Evolutionary conservation across 768 basidiomycete genomes (phyloP).

Genomic region (Galerina marginata): DNA sequence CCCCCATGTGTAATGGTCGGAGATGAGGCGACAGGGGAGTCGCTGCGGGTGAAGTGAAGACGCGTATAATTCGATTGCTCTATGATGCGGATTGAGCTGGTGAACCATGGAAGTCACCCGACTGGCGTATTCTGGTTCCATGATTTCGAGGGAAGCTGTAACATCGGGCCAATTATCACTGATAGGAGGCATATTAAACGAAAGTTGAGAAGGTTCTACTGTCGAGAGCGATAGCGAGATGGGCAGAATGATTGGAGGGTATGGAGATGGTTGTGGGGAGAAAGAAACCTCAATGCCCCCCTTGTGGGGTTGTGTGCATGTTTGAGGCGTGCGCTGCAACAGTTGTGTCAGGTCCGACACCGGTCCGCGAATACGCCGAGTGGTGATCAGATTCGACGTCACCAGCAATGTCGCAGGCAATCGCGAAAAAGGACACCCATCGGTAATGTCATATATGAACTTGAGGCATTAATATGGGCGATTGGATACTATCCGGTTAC

Average conservation of each 20-base stretch:
- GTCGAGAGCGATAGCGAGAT: background rate
- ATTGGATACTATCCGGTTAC: no score
- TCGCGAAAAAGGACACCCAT: background rate
- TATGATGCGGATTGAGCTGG: slow-evolving; percentile 37
- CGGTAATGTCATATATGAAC: background rate
- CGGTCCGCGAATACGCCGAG: slow-evolving; percentile 29
- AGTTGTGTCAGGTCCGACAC: slow-evolving; percentile 19
- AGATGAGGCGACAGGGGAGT: slow-evolving; percentile 35
- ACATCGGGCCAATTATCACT: slow-evolving; percentile 46
- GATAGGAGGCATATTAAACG: slow-evolving; percentile 35
- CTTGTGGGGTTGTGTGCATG: slow-evolving; percentile 27
- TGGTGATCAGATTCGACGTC: background rate
- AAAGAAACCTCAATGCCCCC: slow-evolving; percentile 18
- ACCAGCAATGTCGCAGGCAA: background rate
- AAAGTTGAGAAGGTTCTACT: slow-evolving; percentile 10
- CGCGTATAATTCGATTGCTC: slow-evolving; percentile 37
- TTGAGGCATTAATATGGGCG: no score
- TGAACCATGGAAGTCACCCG: slow-evolving; percentile 43
- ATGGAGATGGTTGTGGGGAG: slow-evolving; percentile 17
- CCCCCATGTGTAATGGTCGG: slow-evolving; percentile 45
- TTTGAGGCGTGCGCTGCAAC: slow-evolving; percentile 30
- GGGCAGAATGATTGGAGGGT: background rate
- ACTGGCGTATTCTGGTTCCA: slow-evolving; percentile 39
- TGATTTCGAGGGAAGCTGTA: slow-evolving; percentile 37
- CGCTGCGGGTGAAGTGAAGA: slow-evolving; percentile 38